Conservation (phyloP, 768 basidiomycete genomes). For the Leccinellum albellum region DNA sequence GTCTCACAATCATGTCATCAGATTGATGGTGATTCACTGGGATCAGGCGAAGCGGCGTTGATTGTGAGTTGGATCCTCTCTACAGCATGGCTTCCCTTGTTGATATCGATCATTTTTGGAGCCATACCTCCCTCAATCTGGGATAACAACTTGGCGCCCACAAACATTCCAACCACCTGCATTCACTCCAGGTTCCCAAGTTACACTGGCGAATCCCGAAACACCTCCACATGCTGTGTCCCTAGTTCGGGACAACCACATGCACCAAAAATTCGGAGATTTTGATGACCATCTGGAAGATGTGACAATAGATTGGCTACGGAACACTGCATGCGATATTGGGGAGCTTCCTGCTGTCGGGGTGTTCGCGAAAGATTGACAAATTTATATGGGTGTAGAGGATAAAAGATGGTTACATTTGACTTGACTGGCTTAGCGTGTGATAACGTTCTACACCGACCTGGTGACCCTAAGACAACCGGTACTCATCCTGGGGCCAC, state of each 20-base stretch:
- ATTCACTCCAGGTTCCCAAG: conserved; percentile 43
- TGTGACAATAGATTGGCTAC: conserved; percentile 50
- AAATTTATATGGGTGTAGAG: neutral
- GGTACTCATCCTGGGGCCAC: neutral
- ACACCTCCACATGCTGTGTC: conserved; percentile 45
- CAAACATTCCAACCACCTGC: conserved; percentile 35
- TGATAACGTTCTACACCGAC: neutral
- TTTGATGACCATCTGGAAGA: conserved; percentile 84
- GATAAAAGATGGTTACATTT: neutral
- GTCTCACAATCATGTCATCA: conserved; percentile 23
- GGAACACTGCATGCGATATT: conserved; percentile 35
- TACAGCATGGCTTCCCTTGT: neutral
- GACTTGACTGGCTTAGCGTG: neutral
- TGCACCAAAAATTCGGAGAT: conserved; percentile 64
- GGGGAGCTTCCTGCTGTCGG: conserved; percentile 11
- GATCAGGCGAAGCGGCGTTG: conserved; percentile 48
- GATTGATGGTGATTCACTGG: conserved; percentile 62
- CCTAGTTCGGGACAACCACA: conserved; percentile 47
- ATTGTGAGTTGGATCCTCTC: conserved; percentile 42
- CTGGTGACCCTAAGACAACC: too few relatives aligned
- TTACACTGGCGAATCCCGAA: conserved; percentile 45
- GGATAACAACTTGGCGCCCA: conserved; percentile 47
- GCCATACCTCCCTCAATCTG: conserved; percentile 49
- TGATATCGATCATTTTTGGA: conserved; percentile 22
- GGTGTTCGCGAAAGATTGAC: neutral